phyloP scores from a whole-genome alignment of 208 protist genomes.

The Balamuthia mandrillaris region DNA sequence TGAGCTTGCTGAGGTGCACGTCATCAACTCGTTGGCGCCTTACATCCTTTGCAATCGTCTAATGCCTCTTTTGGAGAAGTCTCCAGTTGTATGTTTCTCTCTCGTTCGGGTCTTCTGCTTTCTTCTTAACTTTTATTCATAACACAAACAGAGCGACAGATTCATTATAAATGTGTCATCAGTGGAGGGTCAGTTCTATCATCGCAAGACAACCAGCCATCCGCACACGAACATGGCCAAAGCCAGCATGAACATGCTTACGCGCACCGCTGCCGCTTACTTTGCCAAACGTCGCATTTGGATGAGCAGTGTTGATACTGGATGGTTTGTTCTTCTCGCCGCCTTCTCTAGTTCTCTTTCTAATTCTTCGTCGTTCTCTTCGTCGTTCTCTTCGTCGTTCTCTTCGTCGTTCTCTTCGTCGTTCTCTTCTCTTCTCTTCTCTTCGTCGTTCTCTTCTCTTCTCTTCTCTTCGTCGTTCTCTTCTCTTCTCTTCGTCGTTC shows the following conservation, averaged over 20 bases:
- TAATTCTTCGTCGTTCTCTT: no score
- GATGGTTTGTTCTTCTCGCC: no score
- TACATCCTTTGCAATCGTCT: conserved; percentile 90
- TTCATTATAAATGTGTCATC: conserved; percentile 95
- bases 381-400: no score
- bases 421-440: no score
- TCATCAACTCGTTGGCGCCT: conserved; percentile 93
- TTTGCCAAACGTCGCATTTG: conserved; percentile 87
- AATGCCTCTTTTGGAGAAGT: conserved; percentile 77
- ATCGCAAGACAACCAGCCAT: conserved; percentile 76
- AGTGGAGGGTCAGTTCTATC: conserved; percentile 90
- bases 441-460: no score
- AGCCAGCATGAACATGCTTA: conserved; percentile 98
- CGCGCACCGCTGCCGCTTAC: conserved; percentile 83
- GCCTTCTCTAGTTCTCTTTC: no score
- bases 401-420: no score
- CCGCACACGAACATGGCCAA: conserved; percentile 98
- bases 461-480: no score
- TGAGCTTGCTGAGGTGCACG: no score
- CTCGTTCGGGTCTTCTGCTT: not conserved
- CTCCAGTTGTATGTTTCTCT: no score
- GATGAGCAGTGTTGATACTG: conserved; percentile 96
- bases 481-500: no score
- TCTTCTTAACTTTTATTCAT: not conserved
- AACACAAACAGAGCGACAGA: conserved; percentile 48